Evolutionary conservation across 495 filamentous ascomycete species (phyloP).

Genomic region (Penicillium nucicola): DNA sequence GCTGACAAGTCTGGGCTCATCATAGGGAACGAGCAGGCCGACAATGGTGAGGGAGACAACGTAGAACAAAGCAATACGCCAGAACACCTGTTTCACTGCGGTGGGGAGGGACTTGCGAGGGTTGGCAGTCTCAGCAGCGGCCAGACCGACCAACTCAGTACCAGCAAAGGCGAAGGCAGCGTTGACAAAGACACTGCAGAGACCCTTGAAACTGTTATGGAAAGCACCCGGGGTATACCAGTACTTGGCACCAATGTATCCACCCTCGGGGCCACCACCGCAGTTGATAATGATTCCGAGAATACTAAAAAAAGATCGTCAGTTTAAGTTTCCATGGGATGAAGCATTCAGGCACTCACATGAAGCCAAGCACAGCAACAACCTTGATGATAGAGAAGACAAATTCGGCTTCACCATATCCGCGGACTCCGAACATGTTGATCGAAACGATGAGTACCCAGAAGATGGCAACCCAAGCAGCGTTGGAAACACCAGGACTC

Average conservation of each 20-base stretch:
- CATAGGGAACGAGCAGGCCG: slow-evolving; percentile 72
- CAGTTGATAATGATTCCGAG: slow-evolving; percentile 76
- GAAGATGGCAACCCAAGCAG: slow-evolving; percentile 85
- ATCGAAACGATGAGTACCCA: slow-evolving; percentile 69
- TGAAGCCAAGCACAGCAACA: slow-evolving; percentile 81
- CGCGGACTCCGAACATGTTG: slow-evolving; percentile 83
- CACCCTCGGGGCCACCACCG: slow-evolving; percentile 70
- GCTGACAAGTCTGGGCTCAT: slow-evolving; percentile 56
- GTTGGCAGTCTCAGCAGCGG: slow-evolving; percentile 83
- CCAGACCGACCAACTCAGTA: slow-evolving; percentile 90
- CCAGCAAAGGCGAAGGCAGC: slow-evolving; percentile 91
- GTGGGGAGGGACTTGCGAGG: slow-evolving; percentile 82
- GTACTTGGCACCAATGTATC: slow-evolving; percentile 80
- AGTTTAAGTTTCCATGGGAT: neutral
- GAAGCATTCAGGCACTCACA: slow-evolving; percentile 51
- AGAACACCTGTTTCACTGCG: slow-evolving; percentile 92
- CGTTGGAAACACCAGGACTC: slow-evolving; percentile 62
- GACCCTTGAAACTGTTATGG: slow-evolving; percentile 86
- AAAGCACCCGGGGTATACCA: slow-evolving; percentile 89
- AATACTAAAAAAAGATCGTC: slow-evolving; percentile 48
- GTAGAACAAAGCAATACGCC: slow-evolving; percentile 90
- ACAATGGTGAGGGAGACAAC: slow-evolving; percentile 70
- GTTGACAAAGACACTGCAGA: slow-evolving; percentile 91
- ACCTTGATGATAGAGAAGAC: slow-evolving; percentile 85
- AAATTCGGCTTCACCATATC: slow-evolving; percentile 91